Base-by-base conservation (phyloP, 2,329 filamentous ascomycete species). In the Nemania abortiva region DNA sequence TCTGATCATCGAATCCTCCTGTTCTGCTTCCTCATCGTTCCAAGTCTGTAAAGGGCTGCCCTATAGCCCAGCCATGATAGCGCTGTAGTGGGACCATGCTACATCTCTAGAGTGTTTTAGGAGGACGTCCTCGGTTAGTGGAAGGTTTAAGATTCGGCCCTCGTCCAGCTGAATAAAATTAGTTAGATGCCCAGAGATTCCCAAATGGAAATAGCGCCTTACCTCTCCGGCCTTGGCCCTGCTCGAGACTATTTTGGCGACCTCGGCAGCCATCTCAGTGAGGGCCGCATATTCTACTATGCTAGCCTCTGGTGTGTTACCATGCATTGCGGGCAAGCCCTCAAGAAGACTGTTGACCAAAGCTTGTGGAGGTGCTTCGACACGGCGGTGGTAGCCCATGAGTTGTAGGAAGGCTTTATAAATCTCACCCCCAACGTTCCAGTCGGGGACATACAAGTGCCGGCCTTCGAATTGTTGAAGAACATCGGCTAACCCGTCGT, bases 371-470 rank as follows among this genome's bases (percentile, higher is more conserved):
- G 82, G 78, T 18, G 70, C 74, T 70, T 84, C 82, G 37, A 71
- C 74, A 34, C 78, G 79, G 52, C 79, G 79, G 70, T 80, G 81
- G 59, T 72, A 74, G 72, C 79, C 82, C 69, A 89, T 74, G 22
- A 91, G 78, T 54, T 82, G 78, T 52, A 91, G 80, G 79, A 90
- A 90, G 56, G 88, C 82, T 71, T 84, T 81, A 78, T 97, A 98
- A 27, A 98, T 89, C 73, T 91, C 90, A 4, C 94, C 95, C 31
- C 94, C 95, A 20, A 89, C 82, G 10, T 89, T 84, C 96, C 96
- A 98, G 62, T 91, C 90, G 11, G 86, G 81, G 37, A 97, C 90
- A 22, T 84, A 82, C 45, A 86, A 82, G 37, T 89, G 86, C 31
- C 87, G 89, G 1, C 85, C 85, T 60, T 90, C 82, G 76, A 99